Conservation (phyloP, 768 basidiomycete genomes). For the Mycena haematopus region DNA sequence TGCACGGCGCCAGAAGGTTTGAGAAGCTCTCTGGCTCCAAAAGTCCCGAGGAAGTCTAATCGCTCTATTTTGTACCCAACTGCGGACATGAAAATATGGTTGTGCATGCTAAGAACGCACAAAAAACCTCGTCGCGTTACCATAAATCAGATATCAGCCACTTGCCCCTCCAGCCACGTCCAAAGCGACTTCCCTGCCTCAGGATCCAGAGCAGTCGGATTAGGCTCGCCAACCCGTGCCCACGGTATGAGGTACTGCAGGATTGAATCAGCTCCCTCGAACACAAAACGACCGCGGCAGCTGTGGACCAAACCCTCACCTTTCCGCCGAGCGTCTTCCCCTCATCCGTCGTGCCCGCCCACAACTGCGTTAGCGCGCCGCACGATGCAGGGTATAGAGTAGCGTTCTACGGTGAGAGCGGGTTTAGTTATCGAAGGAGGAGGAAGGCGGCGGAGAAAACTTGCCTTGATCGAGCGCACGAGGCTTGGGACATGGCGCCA, state of each 20-base stretch:
- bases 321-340: slow-evolving; percentile 52
- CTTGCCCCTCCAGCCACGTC: slow-evolving; percentile 53
- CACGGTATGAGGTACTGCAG: slow-evolving; percentile 50
- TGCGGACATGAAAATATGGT: no score
- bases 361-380: slow-evolving; percentile 57
- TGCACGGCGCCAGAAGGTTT: no score
- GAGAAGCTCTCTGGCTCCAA: no score
- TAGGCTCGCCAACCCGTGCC: slow-evolving; percentile 41
- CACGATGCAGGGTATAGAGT: slow-evolving; percentile 39
- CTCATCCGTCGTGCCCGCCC: slow-evolving; percentile 52
- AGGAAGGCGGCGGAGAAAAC: neutral
- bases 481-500: slow-evolving; percentile 13
- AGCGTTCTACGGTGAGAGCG: neutral
- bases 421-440: neutral
- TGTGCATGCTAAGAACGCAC: no score
- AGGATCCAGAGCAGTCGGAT: slow-evolving; percentile 34
- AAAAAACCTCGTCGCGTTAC: neutral
- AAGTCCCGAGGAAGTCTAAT: no score
- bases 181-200: slow-evolving; percentile 44
- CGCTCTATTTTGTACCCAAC: no score
- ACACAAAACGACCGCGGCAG: no score
- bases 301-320: slow-evolving; percentile 34
- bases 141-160: slow-evolving; percentile 22
- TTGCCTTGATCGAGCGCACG: slow-evolving; percentile 1
- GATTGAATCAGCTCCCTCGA: neutral